phyloP scores from a whole-genome alignment of 2,329 filamentous ascomycete species.

The Aspergillus bombycis region DNA sequence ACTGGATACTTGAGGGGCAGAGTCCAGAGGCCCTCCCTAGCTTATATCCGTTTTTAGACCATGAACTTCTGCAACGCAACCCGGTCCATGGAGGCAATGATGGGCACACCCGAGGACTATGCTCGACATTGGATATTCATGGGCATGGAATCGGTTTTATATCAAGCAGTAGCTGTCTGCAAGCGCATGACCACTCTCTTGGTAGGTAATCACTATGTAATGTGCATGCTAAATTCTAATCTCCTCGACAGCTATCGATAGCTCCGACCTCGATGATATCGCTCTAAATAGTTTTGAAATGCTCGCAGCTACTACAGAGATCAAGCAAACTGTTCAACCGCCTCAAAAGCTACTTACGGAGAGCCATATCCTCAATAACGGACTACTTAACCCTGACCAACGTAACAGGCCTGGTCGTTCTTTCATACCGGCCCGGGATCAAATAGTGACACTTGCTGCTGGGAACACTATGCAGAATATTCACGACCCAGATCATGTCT shows the following conservation, averaged over 20 bases:
- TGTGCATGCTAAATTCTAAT: not conserved
- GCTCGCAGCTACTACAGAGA: not conserved
- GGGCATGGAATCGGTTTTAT: not conserved
- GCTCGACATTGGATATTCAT: not conserved
- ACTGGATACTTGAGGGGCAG: not conserved
- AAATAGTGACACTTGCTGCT: not conserved
- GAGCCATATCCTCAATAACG: too few species aligned
- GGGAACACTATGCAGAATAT: not conserved
- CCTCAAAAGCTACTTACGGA: not conserved
- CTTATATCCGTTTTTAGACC: not conserved
- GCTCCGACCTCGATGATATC: too few species aligned
- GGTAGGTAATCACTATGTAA: not conserved
- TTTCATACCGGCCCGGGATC: not conserved
- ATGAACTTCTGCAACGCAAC: not conserved
- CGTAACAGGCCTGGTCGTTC: not conserved
- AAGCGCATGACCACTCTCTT: not conserved
- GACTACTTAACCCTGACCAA: too few species aligned
- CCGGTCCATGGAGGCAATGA: not conserved
- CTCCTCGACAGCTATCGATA: too few species aligned
- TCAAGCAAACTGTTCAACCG: not conserved
- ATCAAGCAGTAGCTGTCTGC: not conserved
- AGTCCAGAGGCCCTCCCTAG: not conserved
- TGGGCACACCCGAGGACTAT: not conserved
- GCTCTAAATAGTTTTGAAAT: not conserved
- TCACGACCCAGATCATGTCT: not conserved